These are phyloP conservation scores for Fraxinus sp. DNA, from an alignment of 305 asterid species.

Conservation along the genomic window DNA sequence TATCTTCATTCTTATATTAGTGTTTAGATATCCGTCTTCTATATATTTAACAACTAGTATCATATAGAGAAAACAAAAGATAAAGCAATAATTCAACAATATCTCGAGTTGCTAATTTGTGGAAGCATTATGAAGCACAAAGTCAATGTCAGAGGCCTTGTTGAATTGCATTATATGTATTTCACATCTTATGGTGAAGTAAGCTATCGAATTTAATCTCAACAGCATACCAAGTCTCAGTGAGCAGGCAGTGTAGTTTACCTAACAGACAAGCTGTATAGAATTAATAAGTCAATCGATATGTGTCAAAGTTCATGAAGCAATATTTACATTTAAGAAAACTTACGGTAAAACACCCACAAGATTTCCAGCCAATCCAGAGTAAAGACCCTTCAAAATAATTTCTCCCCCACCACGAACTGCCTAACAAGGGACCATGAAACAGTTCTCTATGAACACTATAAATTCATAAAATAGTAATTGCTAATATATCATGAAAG, in stretches of 20 bases:
- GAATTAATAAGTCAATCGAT: not conserved
- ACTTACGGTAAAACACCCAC: conserved; percentile 74
- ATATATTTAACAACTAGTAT: not conserved
- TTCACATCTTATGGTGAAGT: not conserved
- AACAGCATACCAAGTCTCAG: not conserved
- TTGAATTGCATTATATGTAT: not conserved
- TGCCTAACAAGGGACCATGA: conserved; percentile 39
- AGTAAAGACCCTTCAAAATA: conserved; percentile 61
- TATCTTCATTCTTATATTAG: not conserved
- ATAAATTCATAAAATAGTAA: not conserved
- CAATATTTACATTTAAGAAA: conserved; percentile 3
- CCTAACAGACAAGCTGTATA: not conserved
- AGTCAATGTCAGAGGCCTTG: conserved; percentile 4
- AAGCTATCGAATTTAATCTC: not conserved
- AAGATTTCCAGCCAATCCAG: conserved; percentile 73
- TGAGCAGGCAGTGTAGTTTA: not conserved
- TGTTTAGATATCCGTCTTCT: not conserved
- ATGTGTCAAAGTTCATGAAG: conserved; percentile 4
- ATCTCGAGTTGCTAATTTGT: not conserved
- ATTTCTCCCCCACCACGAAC: conserved; percentile 67
- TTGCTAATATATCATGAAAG: not conserved
- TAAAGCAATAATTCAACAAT: not conserved
- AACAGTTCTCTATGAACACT: conserved; percentile 17
- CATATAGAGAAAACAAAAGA: not conserved
- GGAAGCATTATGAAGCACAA: conserved; percentile 1